Evolutionary conservation across 2,329 filamentous ascomycete species (phyloP).

Genomic region (Graphilbum fragrans): DNA sequence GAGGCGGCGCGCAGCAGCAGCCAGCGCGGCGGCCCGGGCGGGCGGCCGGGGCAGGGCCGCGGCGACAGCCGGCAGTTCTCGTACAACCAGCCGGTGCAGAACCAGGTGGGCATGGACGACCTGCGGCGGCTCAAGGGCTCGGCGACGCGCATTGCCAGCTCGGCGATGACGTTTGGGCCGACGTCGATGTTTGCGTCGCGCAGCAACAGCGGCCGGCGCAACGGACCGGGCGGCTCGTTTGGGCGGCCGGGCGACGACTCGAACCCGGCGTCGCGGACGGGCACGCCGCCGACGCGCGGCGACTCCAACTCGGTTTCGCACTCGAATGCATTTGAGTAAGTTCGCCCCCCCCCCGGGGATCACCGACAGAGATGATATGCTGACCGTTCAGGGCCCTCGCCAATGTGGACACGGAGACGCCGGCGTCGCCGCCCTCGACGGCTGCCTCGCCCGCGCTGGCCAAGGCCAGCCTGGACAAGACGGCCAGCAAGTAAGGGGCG

Average conservation of each 20-base stretch:
- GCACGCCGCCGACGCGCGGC: slow-evolving; percentile 59
- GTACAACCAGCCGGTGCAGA: slow-evolving; percentile 62
- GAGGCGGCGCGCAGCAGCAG: slow-evolving; percentile 48
- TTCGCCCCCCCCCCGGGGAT: no score
- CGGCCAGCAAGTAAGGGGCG: slow-evolving; percentile 28
- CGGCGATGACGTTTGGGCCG: slow-evolving; percentile 62
- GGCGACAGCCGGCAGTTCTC: slow-evolving; percentile 83
- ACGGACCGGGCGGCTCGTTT: slow-evolving; percentile 56
- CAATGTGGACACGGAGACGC: slow-evolving; percentile 50
- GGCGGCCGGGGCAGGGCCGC: slow-evolving; percentile 55
- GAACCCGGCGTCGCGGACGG: slow-evolving; percentile 75
- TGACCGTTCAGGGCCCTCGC: slow-evolving; percentile 36
- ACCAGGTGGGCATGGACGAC: slow-evolving; percentile 85
- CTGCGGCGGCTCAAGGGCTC: slow-evolving; percentile 67
- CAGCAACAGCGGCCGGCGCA: slow-evolving; percentile 76
- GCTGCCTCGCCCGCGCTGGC: slow-evolving; percentile 53
- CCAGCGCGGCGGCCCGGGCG: slow-evolving; percentile 55
- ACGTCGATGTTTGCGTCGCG: slow-evolving; percentile 80
- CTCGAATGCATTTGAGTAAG: slow-evolving; percentile 91
- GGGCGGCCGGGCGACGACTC: slow-evolving; percentile 73
- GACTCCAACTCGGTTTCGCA: slow-evolving; percentile 40
- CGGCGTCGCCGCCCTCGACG: slow-evolving; percentile 57
- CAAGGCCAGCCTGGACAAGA: slow-evolving; percentile 46
- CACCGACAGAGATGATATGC: no score
- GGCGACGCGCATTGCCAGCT: slow-evolving; percentile 45